Conservation (phyloP, 768 basidiomycete species). For the Kwoniella botswanensis region DNA sequence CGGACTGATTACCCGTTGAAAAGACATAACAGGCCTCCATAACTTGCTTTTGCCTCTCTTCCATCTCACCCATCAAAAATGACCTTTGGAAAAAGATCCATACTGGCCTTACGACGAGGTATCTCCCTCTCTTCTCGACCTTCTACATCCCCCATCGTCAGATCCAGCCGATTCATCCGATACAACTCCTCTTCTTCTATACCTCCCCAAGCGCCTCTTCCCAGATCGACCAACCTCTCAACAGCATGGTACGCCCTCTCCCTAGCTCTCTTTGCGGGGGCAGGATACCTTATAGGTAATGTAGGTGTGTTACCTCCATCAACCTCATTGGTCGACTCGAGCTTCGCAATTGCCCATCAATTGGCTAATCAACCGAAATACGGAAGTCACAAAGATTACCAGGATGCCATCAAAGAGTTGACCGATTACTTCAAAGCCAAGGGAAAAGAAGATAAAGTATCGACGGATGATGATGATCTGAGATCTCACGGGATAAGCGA, state of each 20-base stretch:
- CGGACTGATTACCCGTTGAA: too few relatives aligned
- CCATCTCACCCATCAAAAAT: background rate
- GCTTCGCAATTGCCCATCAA: constrained; percentile 39
- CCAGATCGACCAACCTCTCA: constrained; percentile 11
- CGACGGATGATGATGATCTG: constrained; percentile 48
- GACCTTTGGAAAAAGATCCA: constrained; percentile 3
- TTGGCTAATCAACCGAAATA: constrained; percentile 41
- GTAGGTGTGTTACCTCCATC: constrained; percentile 15
- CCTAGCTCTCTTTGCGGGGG: constrained; percentile 28
- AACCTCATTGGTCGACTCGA: constrained; percentile 33
- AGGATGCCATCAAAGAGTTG: constrained; percentile 43
- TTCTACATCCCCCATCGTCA: background rate
- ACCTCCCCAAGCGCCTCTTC: constrained; percentile 3
- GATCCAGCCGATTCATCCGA: constrained; percentile 10
- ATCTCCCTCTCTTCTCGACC: background rate
- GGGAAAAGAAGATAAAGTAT: constrained; percentile 41
- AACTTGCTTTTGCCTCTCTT: too few relatives aligned
- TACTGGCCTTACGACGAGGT: constrained; percentile 1
- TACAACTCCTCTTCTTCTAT: constrained; percentile 8
- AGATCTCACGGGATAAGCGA: constrained; percentile 49
- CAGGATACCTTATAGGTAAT: constrained; percentile 34
- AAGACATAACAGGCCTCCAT: background rate
- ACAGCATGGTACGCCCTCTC: constrained; percentile 29
- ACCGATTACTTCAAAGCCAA: constrained; percentile 26
- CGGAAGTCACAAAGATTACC: constrained; percentile 40